phyloP scores from a whole-genome alignment of 805 yeast species.

The Kuraishia hungarica region DNA sequence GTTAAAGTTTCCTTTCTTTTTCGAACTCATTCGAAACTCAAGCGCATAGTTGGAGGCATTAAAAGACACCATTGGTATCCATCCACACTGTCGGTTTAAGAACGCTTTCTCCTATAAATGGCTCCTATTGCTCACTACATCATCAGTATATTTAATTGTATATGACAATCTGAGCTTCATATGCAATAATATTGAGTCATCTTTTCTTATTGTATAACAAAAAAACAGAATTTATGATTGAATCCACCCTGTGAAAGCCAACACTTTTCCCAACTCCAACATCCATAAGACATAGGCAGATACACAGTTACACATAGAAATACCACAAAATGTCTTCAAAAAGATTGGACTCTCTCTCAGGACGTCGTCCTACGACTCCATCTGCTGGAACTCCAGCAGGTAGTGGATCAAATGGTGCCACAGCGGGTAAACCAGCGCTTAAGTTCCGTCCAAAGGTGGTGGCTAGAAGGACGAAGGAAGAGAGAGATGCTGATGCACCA shows the following conservation, averaged over 20 bases:
- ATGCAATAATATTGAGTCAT: neutral
- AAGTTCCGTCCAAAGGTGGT: slow-evolving; percentile 85
- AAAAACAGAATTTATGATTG: neutral
- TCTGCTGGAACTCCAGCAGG: slow-evolving; percentile 7
- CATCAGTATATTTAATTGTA: too few species aligned
- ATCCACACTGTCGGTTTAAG: too few species aligned
- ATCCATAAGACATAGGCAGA: neutral
- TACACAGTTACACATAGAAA: neutral
- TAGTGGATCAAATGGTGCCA: slow-evolving; percentile 2
- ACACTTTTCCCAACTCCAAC: neutral
- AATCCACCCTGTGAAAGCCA: too few species aligned
- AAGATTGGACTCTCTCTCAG: slow-evolving; percentile 29
- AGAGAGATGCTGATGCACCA: slow-evolving; percentile 73
- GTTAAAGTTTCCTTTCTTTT: too few species aligned
- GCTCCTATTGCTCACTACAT: too few species aligned
- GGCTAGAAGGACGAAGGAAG: slow-evolving; percentile 76
- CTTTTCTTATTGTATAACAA: too few species aligned
- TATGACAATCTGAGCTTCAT: neutral
- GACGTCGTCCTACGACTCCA: slow-evolving; percentile 14
- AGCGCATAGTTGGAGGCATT: too few species aligned
- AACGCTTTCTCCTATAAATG: too few species aligned
- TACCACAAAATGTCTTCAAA: neutral
- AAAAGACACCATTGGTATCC: too few species aligned
- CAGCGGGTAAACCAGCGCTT: slow-evolving; percentile 37
- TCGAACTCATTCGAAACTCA: too few species aligned